These are phyloP conservation scores for Trichoderma asperelloides DNA, from an alignment of 495 filamentous ascomycete genomes.

Conservation along the genomic window DNA sequence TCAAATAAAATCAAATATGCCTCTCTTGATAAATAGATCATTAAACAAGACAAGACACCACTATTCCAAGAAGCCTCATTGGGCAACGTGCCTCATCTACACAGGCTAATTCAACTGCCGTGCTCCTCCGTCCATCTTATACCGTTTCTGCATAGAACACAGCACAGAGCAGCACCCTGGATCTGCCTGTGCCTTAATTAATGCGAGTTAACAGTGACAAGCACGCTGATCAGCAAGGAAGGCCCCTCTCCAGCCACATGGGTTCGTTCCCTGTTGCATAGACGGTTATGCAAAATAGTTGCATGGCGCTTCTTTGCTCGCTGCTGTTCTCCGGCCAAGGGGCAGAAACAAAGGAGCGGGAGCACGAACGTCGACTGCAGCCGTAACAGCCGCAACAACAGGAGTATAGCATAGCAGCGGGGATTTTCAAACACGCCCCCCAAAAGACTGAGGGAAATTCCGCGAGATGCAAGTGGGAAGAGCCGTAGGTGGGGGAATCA, in stretches of 20 bases:
- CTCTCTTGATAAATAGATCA: too few relatives aligned
- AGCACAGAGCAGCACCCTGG: neutral
- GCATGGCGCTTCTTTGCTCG: neutral
- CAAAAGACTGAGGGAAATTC: neutral
- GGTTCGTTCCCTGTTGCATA: slow-evolving; percentile 1
- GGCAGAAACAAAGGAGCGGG: neutral
- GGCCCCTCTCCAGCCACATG: neutral
- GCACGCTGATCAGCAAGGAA: neutral
- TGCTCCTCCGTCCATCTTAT: neutral
- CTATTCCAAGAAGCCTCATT: neutral
- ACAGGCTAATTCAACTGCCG: neutral
- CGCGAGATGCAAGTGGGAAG: neutral
- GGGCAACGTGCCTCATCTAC: neutral
- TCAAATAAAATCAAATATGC: too few relatives aligned
- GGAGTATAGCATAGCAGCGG: neutral
- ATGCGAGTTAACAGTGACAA: slow-evolving; percentile 1
- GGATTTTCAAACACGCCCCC: neutral
- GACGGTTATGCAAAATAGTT: neutral
- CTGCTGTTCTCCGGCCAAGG: neutral
- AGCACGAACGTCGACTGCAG: neutral
- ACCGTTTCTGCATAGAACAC: neutral
- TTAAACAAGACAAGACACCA: neutral
- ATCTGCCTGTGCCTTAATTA: slow-evolving; percentile 7
- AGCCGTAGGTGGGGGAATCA: neutral
- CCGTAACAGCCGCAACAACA: too few relatives aligned